Evolutionary conservation across 2,329 filamentous ascomycete species (phyloP).

Genomic region (Aspergillus alliaceus): DNA sequence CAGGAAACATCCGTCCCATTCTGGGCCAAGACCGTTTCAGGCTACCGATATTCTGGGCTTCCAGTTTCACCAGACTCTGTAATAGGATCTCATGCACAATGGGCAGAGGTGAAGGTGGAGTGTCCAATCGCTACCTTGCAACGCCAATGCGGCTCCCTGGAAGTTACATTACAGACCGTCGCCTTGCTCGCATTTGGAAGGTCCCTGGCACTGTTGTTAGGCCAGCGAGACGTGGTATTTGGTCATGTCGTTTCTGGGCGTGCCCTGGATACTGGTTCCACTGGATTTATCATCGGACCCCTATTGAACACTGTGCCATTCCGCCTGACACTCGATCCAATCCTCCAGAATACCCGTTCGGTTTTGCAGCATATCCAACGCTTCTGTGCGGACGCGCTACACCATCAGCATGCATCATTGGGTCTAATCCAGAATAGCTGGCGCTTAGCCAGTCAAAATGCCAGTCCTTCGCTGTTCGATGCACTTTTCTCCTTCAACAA

Average conservation of each 20-base stretch:
- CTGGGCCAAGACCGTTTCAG: neutral
- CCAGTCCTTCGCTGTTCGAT: neutral
- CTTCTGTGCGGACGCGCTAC: neutral
- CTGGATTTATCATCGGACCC: neutral
- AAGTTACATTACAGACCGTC: neutral
- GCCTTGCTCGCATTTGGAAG: neutral
- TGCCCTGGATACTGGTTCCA: neutral
- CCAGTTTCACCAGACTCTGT: neutral
- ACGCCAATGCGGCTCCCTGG: neutral
- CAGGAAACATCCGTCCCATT: neutral
- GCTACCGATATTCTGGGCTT: neutral
- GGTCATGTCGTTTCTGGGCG: neutral
- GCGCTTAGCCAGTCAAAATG: neutral
- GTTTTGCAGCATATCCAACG: neutral
- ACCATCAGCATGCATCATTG: neutral
- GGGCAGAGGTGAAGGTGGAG: neutral
- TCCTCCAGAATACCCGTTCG: neutral
- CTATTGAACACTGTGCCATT: neutral
- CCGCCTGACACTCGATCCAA: neutral
- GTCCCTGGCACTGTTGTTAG: neutral
- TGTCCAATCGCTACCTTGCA: neutral
- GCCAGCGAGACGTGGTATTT: neutral
- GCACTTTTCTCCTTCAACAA: neutral
- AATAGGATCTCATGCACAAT: neutral
- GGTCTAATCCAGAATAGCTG: neutral